These are phyloP conservation scores for Saccharomycopsis hybrid DNA, from an alignment of 1,139 yeast genomes.

Conservation along the genomic window DNA sequence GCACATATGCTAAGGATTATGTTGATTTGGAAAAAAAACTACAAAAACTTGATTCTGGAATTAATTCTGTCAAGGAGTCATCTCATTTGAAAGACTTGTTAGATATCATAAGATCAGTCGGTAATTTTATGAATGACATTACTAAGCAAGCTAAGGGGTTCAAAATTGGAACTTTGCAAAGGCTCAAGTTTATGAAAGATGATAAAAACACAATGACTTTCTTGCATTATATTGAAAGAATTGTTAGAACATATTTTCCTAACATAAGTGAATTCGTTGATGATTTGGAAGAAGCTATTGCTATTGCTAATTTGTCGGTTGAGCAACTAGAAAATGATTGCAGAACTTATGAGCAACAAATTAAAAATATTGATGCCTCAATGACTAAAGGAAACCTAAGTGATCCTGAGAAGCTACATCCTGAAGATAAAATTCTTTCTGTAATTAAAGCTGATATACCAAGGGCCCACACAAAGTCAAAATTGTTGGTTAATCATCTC, in stretches of 20 bases:
- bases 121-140: slow-evolving; percentile 88
- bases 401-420: slow-evolving; percentile 62
- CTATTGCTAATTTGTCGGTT: slow-evolving; percentile 61
- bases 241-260: slow-evolving; percentile 71
- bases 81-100: slow-evolving; percentile 60
- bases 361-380: slow-evolving; percentile 50
- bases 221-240: slow-evolving; percentile 79
- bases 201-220: slow-evolving; percentile 72
- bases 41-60: slow-evolving; percentile 60
- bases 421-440: slow-evolving; percentile 59
- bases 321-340: slow-evolving; percentile 76
- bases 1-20: slow-evolving; percentile 70
- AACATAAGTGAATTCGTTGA: slow-evolving; percentile 71
- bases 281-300: slow-evolving; percentile 59
- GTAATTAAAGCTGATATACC: slow-evolving; percentile 45
- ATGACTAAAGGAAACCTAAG: slow-evolving; percentile 69
- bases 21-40: slow-evolving; percentile 60
- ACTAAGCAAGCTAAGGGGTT: slow-evolving; percentile 81
- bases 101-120: slow-evolving; percentile 75
- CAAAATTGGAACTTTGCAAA: slow-evolving; percentile 70
- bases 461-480: slow-evolving; percentile 58
- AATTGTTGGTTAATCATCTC: slow-evolving; percentile 50
- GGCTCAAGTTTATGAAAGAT: slow-evolving; percentile 83
- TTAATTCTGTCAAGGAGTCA: slow-evolving; percentile 54
- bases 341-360: slow-evolving; percentile 47